Conservation (phyloP, 139 green algal species). For the Pycnococcus provasolii region DNA sequence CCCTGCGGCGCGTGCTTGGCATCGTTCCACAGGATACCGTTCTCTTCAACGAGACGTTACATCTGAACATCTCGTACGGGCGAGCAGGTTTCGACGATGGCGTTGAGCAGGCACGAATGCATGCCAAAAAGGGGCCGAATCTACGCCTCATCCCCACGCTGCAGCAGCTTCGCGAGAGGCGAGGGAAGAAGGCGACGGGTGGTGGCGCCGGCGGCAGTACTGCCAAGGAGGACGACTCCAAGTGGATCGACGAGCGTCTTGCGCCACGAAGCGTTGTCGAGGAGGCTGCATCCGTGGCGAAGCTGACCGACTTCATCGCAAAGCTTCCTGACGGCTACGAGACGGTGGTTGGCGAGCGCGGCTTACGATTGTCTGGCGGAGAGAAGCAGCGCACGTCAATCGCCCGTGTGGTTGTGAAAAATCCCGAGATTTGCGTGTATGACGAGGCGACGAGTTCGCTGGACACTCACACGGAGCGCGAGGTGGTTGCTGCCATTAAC, state of each 20-base stretch:
- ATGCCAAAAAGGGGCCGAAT: too few relatives aligned
- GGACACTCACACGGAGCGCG: conserved; percentile 31
- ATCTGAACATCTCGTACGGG: conserved; percentile 79
- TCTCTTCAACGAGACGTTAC: conserved; percentile 71
- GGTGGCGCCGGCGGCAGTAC: too few relatives aligned
- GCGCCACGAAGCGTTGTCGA: conserved; percentile 1
- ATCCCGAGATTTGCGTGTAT: conserved; percentile 38
- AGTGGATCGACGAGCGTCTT: too few relatives aligned
- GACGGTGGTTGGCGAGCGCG: conserved; percentile 84
- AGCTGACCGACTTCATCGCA: conserved; percentile 76
- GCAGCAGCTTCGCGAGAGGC: neutral
- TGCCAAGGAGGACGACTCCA: too few relatives aligned
- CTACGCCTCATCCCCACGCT: neutral
- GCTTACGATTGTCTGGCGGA: conserved; percentile 73
- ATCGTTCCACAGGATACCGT: conserved; percentile 71
- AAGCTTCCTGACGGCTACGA: conserved; percentile 78
- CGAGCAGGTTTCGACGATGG: too few relatives aligned
- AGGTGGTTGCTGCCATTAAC: conserved; percentile 15
- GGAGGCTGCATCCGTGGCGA: conserved; percentile 31
- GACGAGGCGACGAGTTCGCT: conserved; percentile 41
- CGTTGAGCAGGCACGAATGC: too few relatives aligned
- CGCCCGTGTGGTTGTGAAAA: conserved; percentile 59
- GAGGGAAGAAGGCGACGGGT: neutral
- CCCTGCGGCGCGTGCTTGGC: conserved; percentile 33
- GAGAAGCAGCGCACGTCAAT: conserved; percentile 84